phyloP scores from a whole-genome alignment of 2,329 filamentous ascomycete genomes.

The Incumbomyces delicatus region DNA sequence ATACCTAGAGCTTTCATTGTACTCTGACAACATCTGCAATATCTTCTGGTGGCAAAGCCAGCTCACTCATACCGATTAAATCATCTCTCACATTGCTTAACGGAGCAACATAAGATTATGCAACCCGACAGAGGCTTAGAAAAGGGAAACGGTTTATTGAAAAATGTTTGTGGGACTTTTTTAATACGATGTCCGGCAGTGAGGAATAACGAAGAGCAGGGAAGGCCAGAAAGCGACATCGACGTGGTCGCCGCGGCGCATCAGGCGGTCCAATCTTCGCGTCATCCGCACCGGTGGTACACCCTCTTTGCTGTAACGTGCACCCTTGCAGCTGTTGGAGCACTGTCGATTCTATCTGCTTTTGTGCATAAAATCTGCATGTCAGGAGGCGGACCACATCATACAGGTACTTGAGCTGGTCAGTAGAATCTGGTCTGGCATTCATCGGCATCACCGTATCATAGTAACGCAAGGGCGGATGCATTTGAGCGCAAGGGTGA shows the following conservation, averaged over 20 bases:
- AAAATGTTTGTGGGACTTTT: not conserved
- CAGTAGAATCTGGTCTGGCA: no score
- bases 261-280: not conserved
- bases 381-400: not conserved
- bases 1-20: no score
- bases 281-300: not conserved
- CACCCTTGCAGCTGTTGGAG: not conserved
- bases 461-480: no score
- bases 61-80: no score
- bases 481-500: no score
- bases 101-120: not conserved
- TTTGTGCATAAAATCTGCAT: constrained; percentile 5
- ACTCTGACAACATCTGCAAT: no score
- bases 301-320: not conserved
- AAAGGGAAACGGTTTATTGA: not conserved
- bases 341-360: constrained; percentile 2
- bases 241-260: not conserved
- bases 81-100: no score
- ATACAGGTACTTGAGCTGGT: no score
- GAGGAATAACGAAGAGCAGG: not conserved
- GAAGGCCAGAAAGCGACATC: not conserved
- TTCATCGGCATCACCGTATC: no score
- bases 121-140: not conserved
- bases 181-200: not conserved
- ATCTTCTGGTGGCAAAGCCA: no score